phyloP scores from a whole-genome alignment of 768 basidiomycete genomes.

The Dioszegia aurantiaca region DNA sequence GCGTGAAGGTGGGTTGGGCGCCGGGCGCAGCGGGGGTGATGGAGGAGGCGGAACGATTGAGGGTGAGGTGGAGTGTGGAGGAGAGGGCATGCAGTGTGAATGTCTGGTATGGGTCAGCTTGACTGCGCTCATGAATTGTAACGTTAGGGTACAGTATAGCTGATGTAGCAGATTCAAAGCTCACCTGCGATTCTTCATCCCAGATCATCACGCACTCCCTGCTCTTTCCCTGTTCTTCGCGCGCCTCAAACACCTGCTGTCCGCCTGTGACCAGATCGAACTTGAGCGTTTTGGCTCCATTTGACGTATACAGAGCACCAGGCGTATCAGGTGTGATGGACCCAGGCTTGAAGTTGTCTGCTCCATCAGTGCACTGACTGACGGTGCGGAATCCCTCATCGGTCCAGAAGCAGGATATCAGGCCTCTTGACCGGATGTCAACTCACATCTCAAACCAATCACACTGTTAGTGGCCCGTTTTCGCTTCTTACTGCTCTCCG shows the following conservation, averaged over 20 bases:
- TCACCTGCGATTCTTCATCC: conserved; percentile 29
- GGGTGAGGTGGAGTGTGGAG: conserved; percentile 32
- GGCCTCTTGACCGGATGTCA: too few relatives aligned
- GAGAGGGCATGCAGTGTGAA: conserved; percentile 35
- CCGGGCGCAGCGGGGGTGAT: background rate
- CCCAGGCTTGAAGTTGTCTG: conserved; percentile 41
- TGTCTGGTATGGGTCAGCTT: too few relatives aligned
- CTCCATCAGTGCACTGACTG: background rate
- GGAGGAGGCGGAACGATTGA: conserved; percentile 29
- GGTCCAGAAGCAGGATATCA: background rate
- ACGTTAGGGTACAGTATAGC: background rate
- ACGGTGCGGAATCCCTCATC: too few relatives aligned
- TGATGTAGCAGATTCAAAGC: conserved; percentile 9
- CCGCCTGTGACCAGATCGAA: conserved; percentile 27
- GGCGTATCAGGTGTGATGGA: conserved; percentile 33
- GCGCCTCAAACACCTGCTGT: conserved; percentile 39
- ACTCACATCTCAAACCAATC: conserved; percentile 35
- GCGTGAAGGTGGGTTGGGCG: background rate
- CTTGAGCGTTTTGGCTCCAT: conserved; percentile 10
- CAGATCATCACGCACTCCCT: conserved; percentile 43
- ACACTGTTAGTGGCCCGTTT: conserved; percentile 11
- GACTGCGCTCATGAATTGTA: background rate
- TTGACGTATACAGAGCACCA: conserved; percentile 12
- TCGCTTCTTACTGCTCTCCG: conserved; percentile 15
- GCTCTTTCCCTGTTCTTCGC: conserved; percentile 32